A percentile compares a stretch with the other conserved stretches of the same genome.
phyloP scores from a whole-genome alignment of 1,139 yeast genomes.

The Debaryomyces sp. region DNA sequence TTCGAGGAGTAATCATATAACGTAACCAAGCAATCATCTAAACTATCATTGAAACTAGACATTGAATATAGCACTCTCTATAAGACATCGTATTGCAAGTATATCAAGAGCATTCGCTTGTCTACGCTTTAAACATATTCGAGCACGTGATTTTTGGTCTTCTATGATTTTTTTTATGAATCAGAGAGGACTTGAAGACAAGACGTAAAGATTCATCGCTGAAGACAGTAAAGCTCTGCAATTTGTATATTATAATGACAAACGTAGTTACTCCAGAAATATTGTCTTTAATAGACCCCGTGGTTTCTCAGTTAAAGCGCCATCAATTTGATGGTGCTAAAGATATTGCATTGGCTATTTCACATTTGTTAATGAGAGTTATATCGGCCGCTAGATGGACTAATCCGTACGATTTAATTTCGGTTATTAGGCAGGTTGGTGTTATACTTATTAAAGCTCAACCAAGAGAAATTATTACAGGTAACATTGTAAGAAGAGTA shows the following conservation, averaged over 20 bases:
- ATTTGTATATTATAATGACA: conserved; percentile 8
- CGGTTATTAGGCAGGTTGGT: conserved; percentile 69
- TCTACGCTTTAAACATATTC: not conserved
- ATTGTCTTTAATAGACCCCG: conserved; percentile 40
- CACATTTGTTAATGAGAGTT: conserved; percentile 84
- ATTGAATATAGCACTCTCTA: conserved; percentile 1
- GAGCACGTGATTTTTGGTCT: not conserved
- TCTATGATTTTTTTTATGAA: conserved; percentile 2
- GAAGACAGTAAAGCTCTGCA: not conserved
- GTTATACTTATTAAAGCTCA: conserved; percentile 60
- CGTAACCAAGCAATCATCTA: conserved; percentile 31
- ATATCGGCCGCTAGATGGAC: conserved; percentile 91
- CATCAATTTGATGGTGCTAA: conserved; percentile 76
- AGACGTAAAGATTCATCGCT: not conserved
- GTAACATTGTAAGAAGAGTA: conserved; percentile 89
- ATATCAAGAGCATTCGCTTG: not conserved
- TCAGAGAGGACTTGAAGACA: not conserved
- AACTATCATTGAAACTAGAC: conserved; percentile 18
- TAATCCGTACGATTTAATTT: conserved; percentile 70
- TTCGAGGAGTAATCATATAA: conserved; percentile 36
- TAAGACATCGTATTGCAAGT: not conserved
- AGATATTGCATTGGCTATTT: conserved; percentile 81
- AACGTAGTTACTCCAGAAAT: conserved; percentile 34
- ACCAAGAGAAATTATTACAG: conserved; percentile 83
- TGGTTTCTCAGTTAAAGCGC: conserved; percentile 58